Evolutionary conservation across 257 asterid genomes (phyloP).

Genomic region (Lycium barbarum): DNA sequence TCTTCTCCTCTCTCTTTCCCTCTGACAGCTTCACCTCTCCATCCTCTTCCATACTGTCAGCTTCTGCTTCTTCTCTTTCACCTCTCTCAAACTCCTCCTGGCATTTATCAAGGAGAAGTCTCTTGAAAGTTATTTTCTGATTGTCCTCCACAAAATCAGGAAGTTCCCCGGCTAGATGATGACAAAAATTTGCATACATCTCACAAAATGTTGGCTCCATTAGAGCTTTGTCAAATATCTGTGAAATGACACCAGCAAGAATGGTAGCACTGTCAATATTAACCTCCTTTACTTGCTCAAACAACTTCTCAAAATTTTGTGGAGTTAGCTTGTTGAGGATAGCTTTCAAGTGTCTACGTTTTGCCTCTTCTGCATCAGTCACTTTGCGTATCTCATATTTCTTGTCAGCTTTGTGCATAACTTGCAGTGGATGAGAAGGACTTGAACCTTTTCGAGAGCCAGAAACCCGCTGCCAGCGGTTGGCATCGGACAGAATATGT

Average conservation of each 20-base stretch:
- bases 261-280: conserved; percentile 38
- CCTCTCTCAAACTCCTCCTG: conserved; percentile 51
- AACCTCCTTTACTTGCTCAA: conserved; percentile 49
- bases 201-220: conserved; percentile 51
- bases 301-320: conserved; percentile 50
- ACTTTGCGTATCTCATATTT: conserved; percentile 43
- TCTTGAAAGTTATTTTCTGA: conserved; percentile 42
- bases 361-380: conserved; percentile 45
- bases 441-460: conserved; percentile 29
- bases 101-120: conserved; percentile 45
- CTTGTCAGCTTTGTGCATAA: conserved; percentile 48
- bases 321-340: conserved; percentile 53
- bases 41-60: conserved; percentile 35
- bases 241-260: conserved; percentile 44
- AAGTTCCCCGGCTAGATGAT: conserved; percentile 39
- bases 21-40: conserved; percentile 36
- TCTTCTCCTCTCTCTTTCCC: conserved; percentile 39
- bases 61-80: conserved; percentile 47
- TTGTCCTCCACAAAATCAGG: conserved; percentile 41
- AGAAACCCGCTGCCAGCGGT: conserved; percentile 38
- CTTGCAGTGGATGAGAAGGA: conserved; percentile 33
- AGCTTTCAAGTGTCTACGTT: conserved; percentile 47
- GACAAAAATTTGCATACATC: conserved; percentile 48
- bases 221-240: conserved; percentile 50
- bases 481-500: conserved; percentile 33